Evolutionary conservation across 768 basidiomycete species (phyloP).

Genomic region (Xerocomus spinulosus): DNA sequence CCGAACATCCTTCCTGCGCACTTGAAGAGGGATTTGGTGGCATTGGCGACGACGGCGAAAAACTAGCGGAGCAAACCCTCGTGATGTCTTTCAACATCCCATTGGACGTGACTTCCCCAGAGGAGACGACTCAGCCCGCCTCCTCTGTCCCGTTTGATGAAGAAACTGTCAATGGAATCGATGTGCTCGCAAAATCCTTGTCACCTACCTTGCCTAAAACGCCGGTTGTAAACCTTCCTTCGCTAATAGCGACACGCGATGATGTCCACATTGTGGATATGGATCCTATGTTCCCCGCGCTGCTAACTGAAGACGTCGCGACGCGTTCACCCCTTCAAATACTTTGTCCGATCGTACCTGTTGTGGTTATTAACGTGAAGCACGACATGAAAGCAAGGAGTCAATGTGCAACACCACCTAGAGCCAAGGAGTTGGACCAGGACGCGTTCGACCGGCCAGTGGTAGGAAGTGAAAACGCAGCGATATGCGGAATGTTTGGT

Average conservation of each 20-base stretch:
- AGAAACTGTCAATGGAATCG: neutral
- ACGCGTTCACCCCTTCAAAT: slow-evolving; percentile 14
- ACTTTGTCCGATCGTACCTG: neutral
- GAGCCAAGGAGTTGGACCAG: neutral
- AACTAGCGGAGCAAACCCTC: neutral
- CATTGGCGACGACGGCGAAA: neutral
- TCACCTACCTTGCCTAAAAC: neutral
- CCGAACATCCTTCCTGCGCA: neutral
- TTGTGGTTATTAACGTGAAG: slow-evolving; percentile 1
- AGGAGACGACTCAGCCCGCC: neutral
- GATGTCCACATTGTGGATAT: neutral
- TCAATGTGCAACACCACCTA: neutral
- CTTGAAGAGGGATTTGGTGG: too few species aligned
- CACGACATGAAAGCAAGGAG: neutral
- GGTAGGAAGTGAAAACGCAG: neutral
- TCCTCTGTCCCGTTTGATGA: too few species aligned
- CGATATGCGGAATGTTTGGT: neutral
- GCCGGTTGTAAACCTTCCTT: slow-evolving; percentile 15
- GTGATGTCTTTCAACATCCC: neutral
- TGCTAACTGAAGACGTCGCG: slow-evolving; percentile 4
- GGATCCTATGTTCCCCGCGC: neutral
- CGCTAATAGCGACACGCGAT: neutral
- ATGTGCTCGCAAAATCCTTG: neutral
- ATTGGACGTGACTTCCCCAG: neutral
- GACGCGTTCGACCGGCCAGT: neutral